Base-by-base conservation (phyloP, 768 basidiomycete species). In the Russula sp. region DNA sequence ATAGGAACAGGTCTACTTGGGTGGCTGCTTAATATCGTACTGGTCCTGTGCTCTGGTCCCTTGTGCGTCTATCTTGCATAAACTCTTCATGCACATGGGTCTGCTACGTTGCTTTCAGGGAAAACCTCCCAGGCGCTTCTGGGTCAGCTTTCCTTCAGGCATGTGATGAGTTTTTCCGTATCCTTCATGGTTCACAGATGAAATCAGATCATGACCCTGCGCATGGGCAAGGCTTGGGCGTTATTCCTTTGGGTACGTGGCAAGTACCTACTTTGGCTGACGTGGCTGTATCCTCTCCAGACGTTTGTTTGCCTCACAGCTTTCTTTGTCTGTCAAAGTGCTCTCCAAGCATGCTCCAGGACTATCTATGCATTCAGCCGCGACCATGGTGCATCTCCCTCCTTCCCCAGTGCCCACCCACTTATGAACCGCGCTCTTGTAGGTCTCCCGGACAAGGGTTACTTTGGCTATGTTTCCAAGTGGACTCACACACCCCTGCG, bases 301-400 rank as follows among this genome's bases (percentile, higher is more conserved):
- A 78, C 78, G 13, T 85, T 87, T 65, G 88, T 91, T 35, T 93
- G 91, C 77, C 71, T 90, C 61, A 91, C 91, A 16, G 93, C 93
- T 0, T 94, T 92, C 77, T 91, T 91, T 72, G 89, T 91, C 60
- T 85, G 84, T 16, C 89, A 91, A 73, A 86, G 83, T 13, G 86
- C 90, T 11, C 79, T 91, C 6, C 92, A 95, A 68, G 92, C 92
- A 22, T 85, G 84, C 59, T 89, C 90, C 4, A 81, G 93, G 42
- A 88, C 89, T 0, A 77, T 93, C 31, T 93, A 88, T 69, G 92
- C 92, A 2, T 92, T 95, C 77, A 87, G 86, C 70, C 85, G 89
- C 58, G 90, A 91, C 70, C 80, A 84, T 60, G 88, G 88, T 83
- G 62, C 42, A 75, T 64, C 31, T 27, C 40, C 54, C 56, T 49